Percentiles rank a stretch among this genome's conserved stretches.
phyloP scores from a whole-genome alignment of 208 protist species.

The Wallacemonas sp. region DNA sequence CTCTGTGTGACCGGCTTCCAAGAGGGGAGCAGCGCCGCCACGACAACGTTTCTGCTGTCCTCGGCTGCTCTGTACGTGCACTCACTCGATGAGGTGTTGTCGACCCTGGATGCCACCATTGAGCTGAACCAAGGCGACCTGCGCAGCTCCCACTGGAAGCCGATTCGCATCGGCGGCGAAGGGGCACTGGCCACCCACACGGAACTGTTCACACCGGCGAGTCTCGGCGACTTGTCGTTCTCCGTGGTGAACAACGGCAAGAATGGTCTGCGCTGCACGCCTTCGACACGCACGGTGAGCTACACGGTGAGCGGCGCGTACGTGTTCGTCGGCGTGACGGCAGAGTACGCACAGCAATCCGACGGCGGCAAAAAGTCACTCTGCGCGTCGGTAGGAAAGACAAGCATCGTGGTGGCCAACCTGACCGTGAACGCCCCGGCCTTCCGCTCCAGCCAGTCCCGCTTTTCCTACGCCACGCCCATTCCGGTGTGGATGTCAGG shows the following conservation, averaged over 20 bases:
- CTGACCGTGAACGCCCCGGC: constrained; percentile 29
- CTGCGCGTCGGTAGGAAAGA: constrained; percentile 45
- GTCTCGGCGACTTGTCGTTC: constrained; percentile 39
- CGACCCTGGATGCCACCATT: constrained; percentile 19
- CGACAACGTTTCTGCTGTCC: constrained; percentile 18
- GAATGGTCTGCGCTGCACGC: constrained; percentile 40
- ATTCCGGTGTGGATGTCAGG: constrained; percentile 44
- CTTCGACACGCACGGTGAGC: constrained; percentile 34
- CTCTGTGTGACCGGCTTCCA: constrained; percentile 20
- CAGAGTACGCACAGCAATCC: constrained; percentile 22
- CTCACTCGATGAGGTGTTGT: constrained; percentile 29
- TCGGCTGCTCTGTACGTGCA: constrained; percentile 30
- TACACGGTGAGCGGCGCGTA: constrained; percentile 44
- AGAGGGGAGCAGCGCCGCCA: not conserved
- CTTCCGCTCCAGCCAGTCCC: constrained; percentile 25
- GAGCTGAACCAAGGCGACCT: constrained; percentile 26
- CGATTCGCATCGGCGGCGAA: constrained; percentile 37
- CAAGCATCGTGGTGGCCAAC: constrained; percentile 34
- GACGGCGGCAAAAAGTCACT: constrained; percentile 51
- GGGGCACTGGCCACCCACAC: constrained; percentile 52
- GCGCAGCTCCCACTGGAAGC: constrained; percentile 19
- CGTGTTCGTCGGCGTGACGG: constrained; percentile 39
- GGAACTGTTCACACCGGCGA: constrained; percentile 29
- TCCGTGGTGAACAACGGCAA: constrained; percentile 73
- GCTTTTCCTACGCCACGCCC: constrained; percentile 25